Percentiles rank a stretch among this genome's conserved stretches.
Evolutionary conservation across 306 rosid genomes (phyloP).

Genomic region (Cucumis sativus): Cucumber_9930_V3 NC_026660.2:25143001-25143500

Average conservation of each 20-base stretch:
- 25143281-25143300: background rate
- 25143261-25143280: background rate
- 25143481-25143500: background rate
- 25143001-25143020: background rate
- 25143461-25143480: background rate
- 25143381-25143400: background rate
- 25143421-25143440: background rate
- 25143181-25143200: conserved; percentile 5
- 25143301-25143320: background rate
- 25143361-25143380: background rate
- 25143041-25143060: background rate
- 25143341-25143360: background rate
- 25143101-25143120: background rate
- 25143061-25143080: background rate
- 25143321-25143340: background rate
- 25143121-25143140: conserved; percentile 21
- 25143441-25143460: background rate
- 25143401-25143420: background rate
- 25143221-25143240: background rate
- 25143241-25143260: background rate
- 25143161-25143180: conserved; percentile 30
- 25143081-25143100: background rate
- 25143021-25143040: background rate
- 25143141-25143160: conserved; percentile 39
- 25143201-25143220: background rate